These are phyloP conservation scores for Hyaloperonospora brassicae DNA, from an alignment of 352 stramenopile species.

Conservation along the genomic window DNA sequence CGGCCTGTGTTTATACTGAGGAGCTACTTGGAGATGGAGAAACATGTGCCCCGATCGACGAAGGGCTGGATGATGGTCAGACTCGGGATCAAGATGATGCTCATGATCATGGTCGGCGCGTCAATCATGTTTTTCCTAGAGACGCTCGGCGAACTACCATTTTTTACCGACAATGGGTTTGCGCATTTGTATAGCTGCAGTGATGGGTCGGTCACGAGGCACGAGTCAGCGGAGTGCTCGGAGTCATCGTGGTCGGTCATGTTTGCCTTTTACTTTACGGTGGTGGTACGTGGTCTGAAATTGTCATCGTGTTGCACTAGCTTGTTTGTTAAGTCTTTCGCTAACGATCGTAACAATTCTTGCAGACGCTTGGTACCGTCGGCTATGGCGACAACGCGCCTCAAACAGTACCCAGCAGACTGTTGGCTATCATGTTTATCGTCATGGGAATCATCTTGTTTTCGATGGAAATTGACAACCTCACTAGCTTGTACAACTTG, in stretches of 20 bases:
- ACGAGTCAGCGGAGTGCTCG: conserved; percentile 36
- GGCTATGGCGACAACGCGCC: conserved; percentile 82
- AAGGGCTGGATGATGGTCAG: conserved; percentile 80
- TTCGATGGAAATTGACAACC: conserved; percentile 83
- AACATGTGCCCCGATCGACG: conserved; percentile 52
- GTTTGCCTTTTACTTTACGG: conserved; percentile 86
- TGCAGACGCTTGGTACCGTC: conserved; percentile 77
- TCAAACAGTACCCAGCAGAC: conserved; percentile 70
- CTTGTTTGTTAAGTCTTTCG: conserved; percentile 5
- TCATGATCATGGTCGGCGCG: conserved; percentile 76
- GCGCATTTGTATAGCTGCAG: conserved; percentile 73
- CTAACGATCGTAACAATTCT: conserved; percentile 2
- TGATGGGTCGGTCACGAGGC: conserved; percentile 46
- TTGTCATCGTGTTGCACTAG: background rate
- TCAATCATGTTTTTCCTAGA: conserved; percentile 85
- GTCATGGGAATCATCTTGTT: conserved; percentile 83
- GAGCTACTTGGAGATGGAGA: conserved; percentile 83
- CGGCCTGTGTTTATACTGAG: conserved; percentile 69
- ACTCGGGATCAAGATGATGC: conserved; percentile 67
- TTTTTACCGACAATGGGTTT: conserved; percentile 72
- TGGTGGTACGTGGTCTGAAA: conserved; percentile 48
- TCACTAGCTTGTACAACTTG: conserved; percentile 80
- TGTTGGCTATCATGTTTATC: conserved; percentile 86
- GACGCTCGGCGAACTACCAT: conserved; percentile 76
- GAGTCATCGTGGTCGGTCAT: conserved; percentile 80